Evolutionary conservation across 2,329 filamentous ascomycete species (phyloP).

Genomic region (Fusarium sulawesiense): DNA sequence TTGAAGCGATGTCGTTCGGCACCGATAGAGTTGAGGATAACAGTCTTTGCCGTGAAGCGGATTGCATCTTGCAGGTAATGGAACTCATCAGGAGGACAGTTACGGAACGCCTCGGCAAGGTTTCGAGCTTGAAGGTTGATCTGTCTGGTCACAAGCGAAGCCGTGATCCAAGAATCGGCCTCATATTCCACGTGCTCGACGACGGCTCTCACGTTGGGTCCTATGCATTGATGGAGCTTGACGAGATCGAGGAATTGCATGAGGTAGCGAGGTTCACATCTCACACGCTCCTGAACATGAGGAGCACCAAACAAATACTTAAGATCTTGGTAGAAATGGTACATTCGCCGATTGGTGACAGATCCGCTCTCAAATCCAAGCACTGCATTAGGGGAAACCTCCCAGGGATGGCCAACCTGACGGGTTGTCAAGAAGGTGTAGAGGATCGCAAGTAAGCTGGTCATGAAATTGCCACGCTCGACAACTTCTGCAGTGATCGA

Average conservation of each 20-base stretch:
- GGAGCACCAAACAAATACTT: slow-evolving; percentile 90
- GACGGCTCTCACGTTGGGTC: slow-evolving; percentile 88
- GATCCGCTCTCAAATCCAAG: slow-evolving; percentile 94
- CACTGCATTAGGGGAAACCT: slow-evolving; percentile 86
- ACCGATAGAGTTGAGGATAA: slow-evolving; percentile 90
- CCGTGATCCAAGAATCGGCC: slow-evolving; percentile 97
- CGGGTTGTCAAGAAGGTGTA: slow-evolving; percentile 97
- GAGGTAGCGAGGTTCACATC: slow-evolving; percentile 86
- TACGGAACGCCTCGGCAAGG: slow-evolving; percentile 86
- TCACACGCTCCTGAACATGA: slow-evolving; percentile 86
- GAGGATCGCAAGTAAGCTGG: slow-evolving; percentile 92
- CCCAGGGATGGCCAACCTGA: slow-evolving; percentile 93
- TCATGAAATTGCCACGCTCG: slow-evolving; percentile 93
- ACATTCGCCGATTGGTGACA: slow-evolving; percentile 93
- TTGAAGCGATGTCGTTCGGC: slow-evolving; percentile 88
- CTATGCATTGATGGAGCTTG: slow-evolving; percentile 96
- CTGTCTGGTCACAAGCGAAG: slow-evolving; percentile 91
- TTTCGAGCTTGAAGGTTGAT: slow-evolving; percentile 93
- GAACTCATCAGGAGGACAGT: slow-evolving; percentile 72
- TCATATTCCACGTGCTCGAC: slow-evolving; percentile 98
- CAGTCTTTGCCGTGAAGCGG: slow-evolving; percentile 79
- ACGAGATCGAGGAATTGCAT: slow-evolving; percentile 95
- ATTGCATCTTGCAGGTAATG: slow-evolving; percentile 77
- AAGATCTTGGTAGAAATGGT: slow-evolving; percentile 96
- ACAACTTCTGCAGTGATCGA: slow-evolving; percentile 97